Base-by-base conservation (phyloP, 2,329 filamentous ascomycete genomes). In the Monilinia polystroma region DNA sequence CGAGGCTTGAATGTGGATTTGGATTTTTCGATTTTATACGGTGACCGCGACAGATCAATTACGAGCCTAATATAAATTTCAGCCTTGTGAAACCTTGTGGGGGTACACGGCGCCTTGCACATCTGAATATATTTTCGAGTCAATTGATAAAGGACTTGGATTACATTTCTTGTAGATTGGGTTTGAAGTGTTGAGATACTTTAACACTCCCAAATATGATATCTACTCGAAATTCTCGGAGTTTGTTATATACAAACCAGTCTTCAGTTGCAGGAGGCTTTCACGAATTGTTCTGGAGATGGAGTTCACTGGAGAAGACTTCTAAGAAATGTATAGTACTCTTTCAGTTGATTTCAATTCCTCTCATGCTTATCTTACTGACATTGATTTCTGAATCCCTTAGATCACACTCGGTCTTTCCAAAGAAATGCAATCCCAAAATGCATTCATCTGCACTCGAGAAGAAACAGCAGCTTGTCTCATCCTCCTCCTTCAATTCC, bases 1-100 rank as follows among this genome's bases (percentile, higher is more conserved):
- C 54, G 55, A 59, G 55, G 45, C 54, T 66, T 53, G 38, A 16
- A n/a, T 63, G 38, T 49, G 41, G 20, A 60, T 49, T 60, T 49
- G 57, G 55, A 23, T 56, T 64, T 41, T 64, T 54, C 26, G 52
- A 64, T 64, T 64, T 57, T 64, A 38, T 64, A 64, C 62, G 52
- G 62, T 47, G 29, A 26, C 14, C 62, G 6, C 0, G 10, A 6
- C 2, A 20, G 26, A 47, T n/a, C 62, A 64, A 38, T 35, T 8
- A 47, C 23, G 62, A 38, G n/a, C 3, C 20, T 14, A 43, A 47
- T 45, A 57, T 38, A 47, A 47, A 38, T 26, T n/a, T 57, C 62
- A 64, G 49, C 62, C 62, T 64, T 64, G 62, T 57, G 29, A 18
- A 47, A 43, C 52, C 38, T 57, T 35, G 26, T 47, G 20, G 10